These are phyloP conservation scores for Manihot esculenta DNA, from an alignment of 441 rosid genomes.

Conservation along the genomic window DNA sequence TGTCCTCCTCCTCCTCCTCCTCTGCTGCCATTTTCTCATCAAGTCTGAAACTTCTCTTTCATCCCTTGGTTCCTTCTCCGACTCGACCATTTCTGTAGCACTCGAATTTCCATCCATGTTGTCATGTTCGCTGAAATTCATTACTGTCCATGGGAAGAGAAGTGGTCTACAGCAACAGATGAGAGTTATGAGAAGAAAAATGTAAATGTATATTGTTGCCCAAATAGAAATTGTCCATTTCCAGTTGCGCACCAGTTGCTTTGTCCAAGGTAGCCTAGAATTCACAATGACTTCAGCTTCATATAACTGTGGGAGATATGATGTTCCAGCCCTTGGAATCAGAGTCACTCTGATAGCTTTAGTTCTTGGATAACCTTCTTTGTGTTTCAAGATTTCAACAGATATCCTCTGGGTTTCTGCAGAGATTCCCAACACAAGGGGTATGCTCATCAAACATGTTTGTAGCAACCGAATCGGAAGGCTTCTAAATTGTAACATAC, in stretches of 20 bases:
- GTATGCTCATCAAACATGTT: conserved; percentile 52
- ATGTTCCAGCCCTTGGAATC: conserved; percentile 62
- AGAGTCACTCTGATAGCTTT: conserved; percentile 51
- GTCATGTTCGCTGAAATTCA: not conserved
- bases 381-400: conserved; percentile 43
- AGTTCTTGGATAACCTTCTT: conserved; percentile 56
- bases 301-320: conserved; percentile 54
- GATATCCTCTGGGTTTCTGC: conserved; percentile 62
- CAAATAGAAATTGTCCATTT: conserved; percentile 72
- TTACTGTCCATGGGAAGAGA: conserved; percentile 33
- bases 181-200: conserved; percentile 33
- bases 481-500: conserved; percentile 71
- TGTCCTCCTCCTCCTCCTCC: conserved; percentile 51
- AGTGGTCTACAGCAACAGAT: conserved; percentile 44
- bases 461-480: conserved; percentile 50
- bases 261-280: conserved; percentile 67
- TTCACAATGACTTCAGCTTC: conserved; percentile 53
- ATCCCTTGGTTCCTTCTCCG: conserved; percentile 2
- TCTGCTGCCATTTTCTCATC: conserved; percentile 41
- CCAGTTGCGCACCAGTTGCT: conserved; percentile 64
- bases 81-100: conserved; percentile 20
- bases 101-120: not conserved
- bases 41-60: conserved; percentile 34
- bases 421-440: conserved; percentile 56
- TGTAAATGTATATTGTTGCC: conserved; percentile 51